Percentiles rank a stretch among this genome's conserved stretches.
Evolutionary conservation across 1,284 basidiomycete genomes (phyloP).

Genomic region (Apiotrichum siamense): DNA sequence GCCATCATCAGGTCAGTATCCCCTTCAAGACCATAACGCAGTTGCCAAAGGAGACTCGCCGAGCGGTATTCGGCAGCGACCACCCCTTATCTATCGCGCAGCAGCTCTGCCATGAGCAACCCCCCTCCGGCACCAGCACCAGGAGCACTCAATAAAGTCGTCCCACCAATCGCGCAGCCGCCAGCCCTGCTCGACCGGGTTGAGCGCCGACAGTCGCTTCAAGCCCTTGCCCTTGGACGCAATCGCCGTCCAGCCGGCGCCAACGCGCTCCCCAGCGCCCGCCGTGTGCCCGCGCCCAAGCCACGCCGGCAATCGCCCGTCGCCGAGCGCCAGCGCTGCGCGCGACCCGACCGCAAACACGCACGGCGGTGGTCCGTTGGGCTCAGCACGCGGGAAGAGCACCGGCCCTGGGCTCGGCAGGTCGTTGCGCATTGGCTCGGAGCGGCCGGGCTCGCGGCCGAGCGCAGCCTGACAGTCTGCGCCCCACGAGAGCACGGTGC

Average conservation of each 20-base stretch:
- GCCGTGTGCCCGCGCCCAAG: too few species aligned
- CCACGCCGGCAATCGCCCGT: background rate
- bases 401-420: background rate
- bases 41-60: background rate
- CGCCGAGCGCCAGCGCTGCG: background rate
- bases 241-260: background rate
- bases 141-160: background rate
- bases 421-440: too few species aligned
- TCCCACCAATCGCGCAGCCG: background rate
- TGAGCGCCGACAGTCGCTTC: background rate
- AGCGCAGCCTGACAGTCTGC: too few species aligned
- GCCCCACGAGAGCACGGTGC: too few species aligned
- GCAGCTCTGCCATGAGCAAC: background rate
- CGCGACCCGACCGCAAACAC: background rate
- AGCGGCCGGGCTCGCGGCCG: too few species aligned
- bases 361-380: too few species aligned
- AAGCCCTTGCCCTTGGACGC: background rate
- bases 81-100: too few species aligned
- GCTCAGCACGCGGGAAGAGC: background rate
- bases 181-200: background rate
- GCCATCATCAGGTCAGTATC: too few species aligned
- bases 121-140: background rate
- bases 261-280: too few species aligned
- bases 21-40: background rate
- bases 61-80: too few species aligned